Evolutionary conservation across 1,284 basidiomycete species (phyloP).

Genomic region (Rhodofomes roseus): DNA sequence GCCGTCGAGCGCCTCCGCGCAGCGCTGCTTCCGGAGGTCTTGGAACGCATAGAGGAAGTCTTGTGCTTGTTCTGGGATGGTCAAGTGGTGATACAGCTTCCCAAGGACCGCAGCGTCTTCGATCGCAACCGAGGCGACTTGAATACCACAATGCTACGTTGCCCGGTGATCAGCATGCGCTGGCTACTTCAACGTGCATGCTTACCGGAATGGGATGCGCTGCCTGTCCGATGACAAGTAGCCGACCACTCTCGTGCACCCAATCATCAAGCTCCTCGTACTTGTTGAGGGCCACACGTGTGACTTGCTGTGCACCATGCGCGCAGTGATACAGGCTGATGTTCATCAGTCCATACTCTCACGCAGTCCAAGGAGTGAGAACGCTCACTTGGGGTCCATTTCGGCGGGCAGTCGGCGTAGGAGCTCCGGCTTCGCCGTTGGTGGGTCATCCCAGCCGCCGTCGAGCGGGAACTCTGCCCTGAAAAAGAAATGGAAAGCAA

Average conservation of each 20-base stretch:
- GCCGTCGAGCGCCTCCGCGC: constrained; percentile 10
- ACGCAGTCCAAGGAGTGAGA: background rate
- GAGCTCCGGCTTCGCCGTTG: constrained; percentile 1
- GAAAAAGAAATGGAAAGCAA: constrained; percentile 16
- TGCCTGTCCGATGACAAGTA: constrained; percentile 33
- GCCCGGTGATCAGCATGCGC: background rate
- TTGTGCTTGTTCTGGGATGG: constrained; percentile 44
- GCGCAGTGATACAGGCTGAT: constrained; percentile 27
- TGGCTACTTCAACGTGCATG: constrained; percentile 28
- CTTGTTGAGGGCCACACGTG: constrained; percentile 11
- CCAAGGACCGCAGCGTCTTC: constrained; percentile 58
- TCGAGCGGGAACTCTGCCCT: constrained; percentile 10
- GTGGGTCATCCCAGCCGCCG: constrained; percentile 13
- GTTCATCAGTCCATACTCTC: background rate
- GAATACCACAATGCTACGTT: constrained; percentile 30
- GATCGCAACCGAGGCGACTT: constrained; percentile 37
- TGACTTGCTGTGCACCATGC: constrained; percentile 29
- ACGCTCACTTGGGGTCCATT: constrained; percentile 36
- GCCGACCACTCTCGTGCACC: constrained; percentile 23
- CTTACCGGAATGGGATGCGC: constrained; percentile 49
- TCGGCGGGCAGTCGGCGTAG: background rate
- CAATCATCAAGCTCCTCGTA: constrained; percentile 25
- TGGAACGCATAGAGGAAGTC: constrained; percentile 51
- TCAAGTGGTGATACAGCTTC: constrained; percentile 54
- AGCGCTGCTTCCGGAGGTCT: constrained; percentile 36